Evolutionary conservation across 2,329 filamentous ascomycete species (phyloP), one percentile per base, ranked within the genome.

Genomic region (Pseudopyrenochaeta lycopersici): DNA sequence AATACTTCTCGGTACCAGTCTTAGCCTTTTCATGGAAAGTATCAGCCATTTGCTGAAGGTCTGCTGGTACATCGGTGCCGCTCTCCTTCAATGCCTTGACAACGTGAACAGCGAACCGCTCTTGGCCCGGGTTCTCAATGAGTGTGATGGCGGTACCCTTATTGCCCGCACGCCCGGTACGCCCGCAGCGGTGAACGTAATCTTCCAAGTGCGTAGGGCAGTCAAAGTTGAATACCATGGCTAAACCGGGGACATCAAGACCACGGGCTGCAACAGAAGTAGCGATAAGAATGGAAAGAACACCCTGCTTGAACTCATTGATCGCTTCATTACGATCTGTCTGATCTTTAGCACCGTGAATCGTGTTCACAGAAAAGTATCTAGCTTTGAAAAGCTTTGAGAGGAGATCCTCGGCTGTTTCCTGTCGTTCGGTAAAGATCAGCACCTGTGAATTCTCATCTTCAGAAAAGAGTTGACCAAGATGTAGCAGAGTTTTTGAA

Each of bases 191-290:
- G 75, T 97, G 95, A 35, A 98, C 94, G 69, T 98, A 98, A 71
- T 98, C 95, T 77, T 99, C 95, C 57, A 97, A 78, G 77, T 98
- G 93, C 68, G 96, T 96, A 1, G 93, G 94, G 1, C 90, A 91
- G 71, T 97, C 93, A 72, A 92, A 97, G 77, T 98, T 98, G 78
- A 99, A 88, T 7, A 99, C 95, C 29, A 98, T 84, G 76, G 96
- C 97, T 30, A 99, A 83, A 73, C 96, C 92, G 77, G 97, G 97
- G 39, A 99, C 94, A 74, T 99, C 95, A 35, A 99, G 82, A 56
- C 95, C 95, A 75, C 95, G 90, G 45, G 95, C 95, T 33, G 95
- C 95, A 53, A 99, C 92, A 10, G 94, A 97, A 0, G 95, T 99
- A 10, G 95, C 95, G 69, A 98, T 90, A 71, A 99, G 82, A 51